Conservation (phyloP, 345 rosid genomes). For the Eucalyptus pauciflora region DNA sequence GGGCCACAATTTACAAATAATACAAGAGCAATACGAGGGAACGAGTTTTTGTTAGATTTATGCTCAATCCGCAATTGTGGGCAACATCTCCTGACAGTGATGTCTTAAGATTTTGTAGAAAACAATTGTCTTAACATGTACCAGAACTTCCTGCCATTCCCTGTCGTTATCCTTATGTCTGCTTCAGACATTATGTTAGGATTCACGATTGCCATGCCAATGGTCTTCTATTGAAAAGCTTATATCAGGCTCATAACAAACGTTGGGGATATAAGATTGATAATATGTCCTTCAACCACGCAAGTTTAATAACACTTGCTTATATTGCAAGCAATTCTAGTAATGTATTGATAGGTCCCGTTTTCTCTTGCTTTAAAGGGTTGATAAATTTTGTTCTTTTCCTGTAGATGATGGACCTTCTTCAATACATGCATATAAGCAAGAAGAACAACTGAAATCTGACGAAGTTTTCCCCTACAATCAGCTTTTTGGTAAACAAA, state of each 20-base stretch:
- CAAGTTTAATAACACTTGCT: neutral
- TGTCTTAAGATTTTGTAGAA: neutral
- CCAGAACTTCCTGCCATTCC: neutral
- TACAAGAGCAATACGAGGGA: neutral
- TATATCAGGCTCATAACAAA: neutral
- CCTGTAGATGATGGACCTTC: neutral
- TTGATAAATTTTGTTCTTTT: neutral
- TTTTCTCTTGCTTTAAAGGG: neutral
- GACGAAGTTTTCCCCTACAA: neutral
- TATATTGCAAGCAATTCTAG: neutral
- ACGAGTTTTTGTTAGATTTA: neutral
- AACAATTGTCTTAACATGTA: neutral
- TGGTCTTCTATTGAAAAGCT: neutral
- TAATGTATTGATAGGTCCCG: neutral
- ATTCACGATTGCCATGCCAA: neutral
- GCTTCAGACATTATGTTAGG: neutral
- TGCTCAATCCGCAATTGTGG: neutral
- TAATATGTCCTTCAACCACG: neutral
- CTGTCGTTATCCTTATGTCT: neutral
- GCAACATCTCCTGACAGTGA: neutral
- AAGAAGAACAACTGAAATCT: neutral
- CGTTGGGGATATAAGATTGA: neutral
- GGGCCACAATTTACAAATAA: neutral
- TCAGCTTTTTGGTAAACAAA: neutral
- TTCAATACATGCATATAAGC: neutral